Percentiles rank a stretch among this genome's conserved stretches.
Evolutionary conservation across 2,329 filamentous ascomycete genomes (phyloP).

Genomic region (Venturia oleaginea): DNA sequence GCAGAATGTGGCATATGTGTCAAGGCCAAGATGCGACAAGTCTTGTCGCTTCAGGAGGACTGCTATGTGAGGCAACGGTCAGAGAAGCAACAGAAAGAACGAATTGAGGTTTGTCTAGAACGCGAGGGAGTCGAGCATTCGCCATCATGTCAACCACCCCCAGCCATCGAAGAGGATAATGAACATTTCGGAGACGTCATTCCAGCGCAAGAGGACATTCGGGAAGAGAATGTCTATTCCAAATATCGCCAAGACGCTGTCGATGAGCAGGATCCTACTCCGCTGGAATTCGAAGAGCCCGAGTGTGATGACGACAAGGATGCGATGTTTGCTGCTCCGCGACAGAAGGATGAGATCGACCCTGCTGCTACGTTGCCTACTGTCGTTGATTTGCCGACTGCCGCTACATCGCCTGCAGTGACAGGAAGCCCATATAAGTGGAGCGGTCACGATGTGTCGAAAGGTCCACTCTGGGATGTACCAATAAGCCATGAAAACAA

Average conservation of each 20-base stretch:
- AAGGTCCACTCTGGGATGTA: too few species aligned
- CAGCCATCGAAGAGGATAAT: not conserved
- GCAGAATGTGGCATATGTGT: not conserved
- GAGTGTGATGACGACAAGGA: not conserved
- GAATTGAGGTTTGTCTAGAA: too few species aligned
- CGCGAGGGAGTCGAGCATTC: too few species aligned
- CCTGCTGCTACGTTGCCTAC: not conserved
- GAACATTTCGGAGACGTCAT: not conserved
- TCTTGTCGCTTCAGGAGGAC: not conserved
- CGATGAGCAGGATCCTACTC: not conserved
- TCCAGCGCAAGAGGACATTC: not conserved
- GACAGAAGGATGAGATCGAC: not conserved
- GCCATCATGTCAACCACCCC: too few species aligned
- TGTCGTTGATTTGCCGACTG: too few species aligned
- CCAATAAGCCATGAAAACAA: too few species aligned
- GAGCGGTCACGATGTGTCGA: too few species aligned
- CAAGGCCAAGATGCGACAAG: not conserved
- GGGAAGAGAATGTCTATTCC: not conserved
- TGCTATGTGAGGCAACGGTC: not conserved
- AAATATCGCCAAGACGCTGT: not conserved
- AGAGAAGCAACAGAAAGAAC: not conserved
- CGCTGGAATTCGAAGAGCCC: not conserved
- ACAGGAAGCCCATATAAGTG: too few species aligned
- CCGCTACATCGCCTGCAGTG: too few species aligned
- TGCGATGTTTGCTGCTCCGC: not conserved